Evolutionary conservation across 2,329 filamentous ascomycete genomes (phyloP).

Genomic region (Colletotrichum nymphaeae): DNA sequence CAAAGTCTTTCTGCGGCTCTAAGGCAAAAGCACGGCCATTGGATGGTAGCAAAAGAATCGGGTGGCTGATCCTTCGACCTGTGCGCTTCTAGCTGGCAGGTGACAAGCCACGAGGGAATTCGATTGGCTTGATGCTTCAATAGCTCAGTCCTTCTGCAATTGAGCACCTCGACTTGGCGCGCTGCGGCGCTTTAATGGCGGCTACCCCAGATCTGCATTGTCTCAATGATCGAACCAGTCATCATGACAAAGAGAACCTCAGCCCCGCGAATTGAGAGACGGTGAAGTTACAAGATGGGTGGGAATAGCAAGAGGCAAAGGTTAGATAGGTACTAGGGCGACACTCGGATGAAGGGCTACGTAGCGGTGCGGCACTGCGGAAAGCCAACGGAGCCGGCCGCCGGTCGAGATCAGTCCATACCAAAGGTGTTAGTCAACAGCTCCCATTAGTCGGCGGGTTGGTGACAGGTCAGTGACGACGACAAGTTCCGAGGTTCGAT

Average conservation of each 20-base stretch:
- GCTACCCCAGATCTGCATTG: slow-evolving; percentile 16
- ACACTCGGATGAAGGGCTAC: not conserved
- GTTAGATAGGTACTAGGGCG: not conserved
- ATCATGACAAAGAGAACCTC: not conserved
- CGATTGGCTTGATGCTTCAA: slow-evolving; percentile 15
- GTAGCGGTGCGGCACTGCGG: not conserved
- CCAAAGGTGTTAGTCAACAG: not conserved
- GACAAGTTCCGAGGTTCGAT: slow-evolving; percentile 12
- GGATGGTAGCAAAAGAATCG: not conserved
- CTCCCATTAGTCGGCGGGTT: not conserved
- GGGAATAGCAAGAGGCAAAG: not conserved
- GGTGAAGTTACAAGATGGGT: not conserved
- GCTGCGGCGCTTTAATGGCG: slow-evolving; percentile 10
- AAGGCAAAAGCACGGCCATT: slow-evolving; percentile 7
- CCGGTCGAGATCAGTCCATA: not conserved
- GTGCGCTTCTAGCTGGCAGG: slow-evolving; percentile 13
- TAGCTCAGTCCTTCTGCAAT: slow-evolving; percentile 1
- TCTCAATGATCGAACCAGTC: slow-evolving; percentile 12
- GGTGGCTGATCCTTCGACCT: slow-evolving; percentile 29
- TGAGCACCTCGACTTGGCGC: not conserved
- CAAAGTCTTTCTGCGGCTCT: not conserved
- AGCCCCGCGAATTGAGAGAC: slow-evolving; percentile 4
- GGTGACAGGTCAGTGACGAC: slow-evolving; percentile 3
- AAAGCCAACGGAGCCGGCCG: not conserved
- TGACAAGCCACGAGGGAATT: slow-evolving; percentile 12